Evolutionary conservation across 345 rosid species (phyloP).

Genomic region (Linum tenue): DNA sequence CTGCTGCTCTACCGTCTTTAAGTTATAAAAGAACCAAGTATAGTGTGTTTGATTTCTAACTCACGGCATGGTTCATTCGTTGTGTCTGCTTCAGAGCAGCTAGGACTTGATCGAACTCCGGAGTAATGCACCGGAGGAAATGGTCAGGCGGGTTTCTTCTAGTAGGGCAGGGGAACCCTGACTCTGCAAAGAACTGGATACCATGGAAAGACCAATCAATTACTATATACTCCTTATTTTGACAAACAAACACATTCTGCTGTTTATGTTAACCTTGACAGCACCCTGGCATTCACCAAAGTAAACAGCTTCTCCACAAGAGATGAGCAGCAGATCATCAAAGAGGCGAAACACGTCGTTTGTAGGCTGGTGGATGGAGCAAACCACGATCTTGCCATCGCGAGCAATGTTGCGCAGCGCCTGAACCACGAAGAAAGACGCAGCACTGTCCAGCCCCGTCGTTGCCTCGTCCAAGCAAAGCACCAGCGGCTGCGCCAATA

Average conservation of each 20-base stretch:
- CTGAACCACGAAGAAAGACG: slow-evolving; percentile 8
- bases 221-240: background rate
- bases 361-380: slow-evolving; percentile 6
- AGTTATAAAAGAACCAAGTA: too few relatives aligned
- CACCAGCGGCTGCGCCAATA: background rate
- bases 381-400: slow-evolving; percentile 5
- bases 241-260: background rate
- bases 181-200: slow-evolving; percentile 57
- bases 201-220: background rate
- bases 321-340: background rate
- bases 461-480: slow-evolving; percentile 4
- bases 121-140: slow-evolving; percentile 56
- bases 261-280: background rate
- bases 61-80: background rate
- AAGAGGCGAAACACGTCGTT: slow-evolving; percentile 5
- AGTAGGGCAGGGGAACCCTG: slow-evolving; percentile 64
- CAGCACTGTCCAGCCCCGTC: slow-evolving; percentile 9
- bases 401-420: slow-evolving; percentile 6
- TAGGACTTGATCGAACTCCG: slow-evolving; percentile 42
- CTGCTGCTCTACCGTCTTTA: background rate
- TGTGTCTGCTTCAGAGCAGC: slow-evolving; percentile 1
- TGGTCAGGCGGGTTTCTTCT: slow-evolving; percentile 70
- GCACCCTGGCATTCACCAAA: slow-evolving; percentile 4
- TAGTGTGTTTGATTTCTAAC: background rate
- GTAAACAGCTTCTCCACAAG: slow-evolving; percentile 8